These are phyloP conservation scores for Sordariomycetes sp. DNA, from an alignment of 2,329 filamentous ascomycete genomes.

Conservation along the genomic window DNA sequence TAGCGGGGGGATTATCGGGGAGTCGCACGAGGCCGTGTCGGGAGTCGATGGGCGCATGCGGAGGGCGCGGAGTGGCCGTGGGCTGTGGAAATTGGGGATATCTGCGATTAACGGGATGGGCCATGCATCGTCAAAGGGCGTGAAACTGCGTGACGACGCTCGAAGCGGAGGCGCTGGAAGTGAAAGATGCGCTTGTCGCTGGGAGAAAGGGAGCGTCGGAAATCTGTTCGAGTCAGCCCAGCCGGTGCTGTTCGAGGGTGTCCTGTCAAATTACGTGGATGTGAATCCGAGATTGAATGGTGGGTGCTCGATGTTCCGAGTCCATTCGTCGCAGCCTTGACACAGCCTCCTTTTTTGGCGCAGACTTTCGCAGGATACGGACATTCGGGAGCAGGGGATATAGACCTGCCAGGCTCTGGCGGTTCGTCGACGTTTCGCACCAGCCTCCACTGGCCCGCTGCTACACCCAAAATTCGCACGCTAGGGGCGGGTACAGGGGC, in stretches of 20 bases:
- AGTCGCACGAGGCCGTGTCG: background rate
- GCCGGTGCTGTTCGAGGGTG: background rate
- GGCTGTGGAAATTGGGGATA: background rate
- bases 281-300: slow-evolving; percentile 1
- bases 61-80: background rate
- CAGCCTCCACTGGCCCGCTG: no score
- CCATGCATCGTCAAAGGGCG: background rate
- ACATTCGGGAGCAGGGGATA: background rate
- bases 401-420: background rate
- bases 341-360: slow-evolving; percentile 6
- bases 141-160: background rate
- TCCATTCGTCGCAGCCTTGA: slow-evolving; percentile 2
- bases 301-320: background rate
- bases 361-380: background rate
- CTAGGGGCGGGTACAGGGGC: no score
- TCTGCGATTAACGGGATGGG: background rate
- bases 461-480: no score
- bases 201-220: background rate
- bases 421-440: no score
- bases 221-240: background rate
- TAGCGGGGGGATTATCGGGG: background rate
- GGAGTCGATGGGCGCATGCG: slow-evolving; percentile 1
- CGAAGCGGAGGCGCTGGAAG: background rate
- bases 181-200: background rate
- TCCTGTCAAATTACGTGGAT: background rate